A percentile compares a stretch with the other conserved stretches of the same genome.
Evolutionary conservation across 257 asterid genomes (phyloP).

Genomic region (Penstemon eatonii): DNA sequence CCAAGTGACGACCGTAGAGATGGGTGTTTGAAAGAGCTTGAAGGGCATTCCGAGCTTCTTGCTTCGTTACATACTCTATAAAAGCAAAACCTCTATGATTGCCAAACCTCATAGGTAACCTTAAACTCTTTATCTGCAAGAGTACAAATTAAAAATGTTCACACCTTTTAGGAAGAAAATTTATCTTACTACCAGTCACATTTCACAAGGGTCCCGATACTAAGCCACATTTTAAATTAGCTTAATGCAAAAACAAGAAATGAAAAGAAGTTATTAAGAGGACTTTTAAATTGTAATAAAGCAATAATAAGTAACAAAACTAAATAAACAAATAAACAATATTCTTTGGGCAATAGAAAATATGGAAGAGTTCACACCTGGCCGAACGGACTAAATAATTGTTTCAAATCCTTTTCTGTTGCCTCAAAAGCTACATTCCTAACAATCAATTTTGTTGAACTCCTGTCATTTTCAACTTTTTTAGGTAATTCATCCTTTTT

Average conservation of each 20-base stretch:
- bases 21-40: constrained; percentile 80
- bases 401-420: constrained; percentile 87
- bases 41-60: constrained; percentile 87
- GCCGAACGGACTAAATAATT: constrained; percentile 80
- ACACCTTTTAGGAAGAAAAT: no score
- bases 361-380: constrained; percentile 53
- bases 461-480: constrained; percentile 50
- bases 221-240: background rate
- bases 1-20: constrained; percentile 98
- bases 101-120: constrained; percentile 77
- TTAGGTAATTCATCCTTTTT: constrained; percentile 59
- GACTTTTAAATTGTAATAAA: background rate
- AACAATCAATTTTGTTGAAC: constrained; percentile 88
- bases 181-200: no score
- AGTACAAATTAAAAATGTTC: background rate
- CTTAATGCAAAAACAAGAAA: background rate
- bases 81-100: constrained; percentile 94
- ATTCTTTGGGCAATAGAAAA: background rate
- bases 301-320: constrained; percentile 1
- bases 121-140: constrained; percentile 75
- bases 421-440: constrained; percentile 98
- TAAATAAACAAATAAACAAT: no score
- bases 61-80: constrained; percentile 82
- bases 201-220: no score
- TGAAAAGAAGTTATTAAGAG: no score